Evolutionary conservation across 2,329 filamentous ascomycete genomes (phyloP), one percentile per base, ranked within the genome.

Genomic region (Lachnellula cervina): DNA sequence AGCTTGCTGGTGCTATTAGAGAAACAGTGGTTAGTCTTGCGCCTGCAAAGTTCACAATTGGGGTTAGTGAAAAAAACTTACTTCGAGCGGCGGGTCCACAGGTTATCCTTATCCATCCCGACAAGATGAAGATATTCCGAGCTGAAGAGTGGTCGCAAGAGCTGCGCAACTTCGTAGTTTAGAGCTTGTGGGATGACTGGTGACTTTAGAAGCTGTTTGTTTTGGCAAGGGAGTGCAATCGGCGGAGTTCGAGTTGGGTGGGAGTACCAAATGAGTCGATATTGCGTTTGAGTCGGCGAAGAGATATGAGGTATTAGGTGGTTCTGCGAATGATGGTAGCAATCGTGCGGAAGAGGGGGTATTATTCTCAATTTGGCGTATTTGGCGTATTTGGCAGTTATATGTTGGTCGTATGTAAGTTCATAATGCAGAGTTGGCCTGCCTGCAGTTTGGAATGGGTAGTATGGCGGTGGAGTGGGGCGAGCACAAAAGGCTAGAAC

Each of bases 31-130:
- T 67, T 59, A 65, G 61, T 53, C 59, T 56, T 62, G 58, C 62
- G 58, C 58, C 49, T 17, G 35, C 25, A 43, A 17, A 49, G 49
- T 50, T 28, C 14, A 46, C 11, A 56, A 47, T 52, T 21, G 49
- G 51, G 51, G 47, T 7, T 21, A 23, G 7, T 17, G 28, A 32
- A 52, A 21, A 21, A 47, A 51, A 42, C 62, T 74, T 80, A 92
- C 89, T 90, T 91, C 75, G 86, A 87, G 75, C 89, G 87, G 75
- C 89, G 87, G 75, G 83, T 87, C 89, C 89, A 93, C 78, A 83
- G 60, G 59, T 68, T 69, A 65, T 71, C 69, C 66, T 68, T 69
- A 65, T 71, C 69, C 66, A 70, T 69, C 60, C 63, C 57, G 57
- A 54, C 49, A 52, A 48, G 54, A 42, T 43, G 51, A 51, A 51